phyloP scores from a whole-genome alignment of 208 protist species.

The Novymonas esmeraldas region DNA sequence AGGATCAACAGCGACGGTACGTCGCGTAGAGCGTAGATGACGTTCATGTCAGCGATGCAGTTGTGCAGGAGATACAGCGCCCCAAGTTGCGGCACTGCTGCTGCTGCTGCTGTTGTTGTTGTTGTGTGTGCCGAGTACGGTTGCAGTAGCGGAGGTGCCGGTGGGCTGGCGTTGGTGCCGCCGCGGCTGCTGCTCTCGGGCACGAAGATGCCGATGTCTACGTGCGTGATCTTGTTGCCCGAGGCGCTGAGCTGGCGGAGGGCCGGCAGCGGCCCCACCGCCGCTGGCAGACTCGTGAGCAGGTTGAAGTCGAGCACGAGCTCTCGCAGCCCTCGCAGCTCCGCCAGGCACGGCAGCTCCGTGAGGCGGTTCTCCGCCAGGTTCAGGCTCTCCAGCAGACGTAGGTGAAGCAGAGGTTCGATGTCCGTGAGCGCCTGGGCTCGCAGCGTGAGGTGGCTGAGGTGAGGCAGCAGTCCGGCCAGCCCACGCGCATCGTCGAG shows the following conservation, averaged over 20 bases:
- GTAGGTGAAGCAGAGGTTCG: slow-evolving; percentile 49
- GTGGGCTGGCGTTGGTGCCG: background rate
- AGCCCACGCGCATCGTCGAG: slow-evolving; percentile 23
- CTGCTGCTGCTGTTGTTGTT: background rate
- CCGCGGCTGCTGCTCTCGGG: slow-evolving; percentile 1
- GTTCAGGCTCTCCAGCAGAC: slow-evolving; percentile 62
- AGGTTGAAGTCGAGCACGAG: slow-evolving; percentile 82
- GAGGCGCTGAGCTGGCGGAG: slow-evolving; percentile 86
- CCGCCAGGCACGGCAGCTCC: slow-evolving; percentile 42
- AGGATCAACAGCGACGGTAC: slow-evolving; percentile 89
- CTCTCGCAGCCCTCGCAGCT: slow-evolving; percentile 38
- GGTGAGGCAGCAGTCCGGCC: slow-evolving; percentile 19
- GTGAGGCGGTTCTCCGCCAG: slow-evolving; percentile 72
- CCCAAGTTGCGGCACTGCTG: slow-evolving; percentile 37
- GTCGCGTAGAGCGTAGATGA: slow-evolving; percentile 75
- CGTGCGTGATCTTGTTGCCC: slow-evolving; percentile 78
- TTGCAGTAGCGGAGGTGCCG: too few species aligned
- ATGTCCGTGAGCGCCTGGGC: slow-evolving; percentile 63
- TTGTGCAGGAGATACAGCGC: slow-evolving; percentile 93
- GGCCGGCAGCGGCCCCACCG: slow-evolving; percentile 46
- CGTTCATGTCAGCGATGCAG: slow-evolving; percentile 57
- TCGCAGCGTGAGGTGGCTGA: slow-evolving; percentile 49
- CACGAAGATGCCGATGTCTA: slow-evolving; percentile 52
- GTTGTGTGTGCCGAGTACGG: background rate
- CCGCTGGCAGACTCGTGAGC: slow-evolving; percentile 38